Evolutionary conservation across 495 filamentous ascomycete species (phyloP).

Genomic region (Lophium mytilinum): DNA sequence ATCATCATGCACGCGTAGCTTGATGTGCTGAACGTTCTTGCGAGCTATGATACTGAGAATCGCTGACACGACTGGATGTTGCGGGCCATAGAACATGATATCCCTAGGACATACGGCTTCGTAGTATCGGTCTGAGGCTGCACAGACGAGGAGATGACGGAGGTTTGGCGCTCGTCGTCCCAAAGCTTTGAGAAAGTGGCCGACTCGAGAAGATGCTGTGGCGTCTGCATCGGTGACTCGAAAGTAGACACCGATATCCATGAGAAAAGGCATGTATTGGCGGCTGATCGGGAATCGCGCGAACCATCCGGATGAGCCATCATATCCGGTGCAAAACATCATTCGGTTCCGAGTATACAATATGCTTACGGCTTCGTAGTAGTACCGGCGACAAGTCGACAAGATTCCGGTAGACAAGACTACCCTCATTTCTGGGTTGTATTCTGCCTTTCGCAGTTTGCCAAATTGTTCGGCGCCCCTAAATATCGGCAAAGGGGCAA

Average conservation of each 20-base stretch:
- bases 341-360: conserved; percentile 8
- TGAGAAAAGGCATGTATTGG: conserved; percentile 5
- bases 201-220: neutral
- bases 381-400: conserved; percentile 11
- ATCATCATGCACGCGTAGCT: conserved; percentile 12
- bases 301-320: conserved; percentile 6
- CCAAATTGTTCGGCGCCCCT: conserved; percentile 7
- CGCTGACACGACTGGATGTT: conserved; percentile 5
- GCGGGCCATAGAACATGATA: neutral
- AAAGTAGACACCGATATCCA: conserved; percentile 11
- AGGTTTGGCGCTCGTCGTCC: conserved; percentile 1
- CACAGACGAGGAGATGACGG: conserved; percentile 3
- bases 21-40: neutral
- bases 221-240: conserved; percentile 2
- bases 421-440: neutral
- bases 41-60: neutral
- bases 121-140: conserved; percentile 12
- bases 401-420: conserved; percentile 8
- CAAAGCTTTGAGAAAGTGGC: conserved; percentile 4
- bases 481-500: conserved; percentile 1
- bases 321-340: conserved; percentile 11
- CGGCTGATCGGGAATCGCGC: conserved; percentile 3
- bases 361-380: conserved; percentile 12
- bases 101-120: conserved; percentile 6
- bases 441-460: conserved; percentile 4